Conservation (phyloP, 2,329 filamentous ascomycete genomes). For the Simplicillium sp. region DNA sequence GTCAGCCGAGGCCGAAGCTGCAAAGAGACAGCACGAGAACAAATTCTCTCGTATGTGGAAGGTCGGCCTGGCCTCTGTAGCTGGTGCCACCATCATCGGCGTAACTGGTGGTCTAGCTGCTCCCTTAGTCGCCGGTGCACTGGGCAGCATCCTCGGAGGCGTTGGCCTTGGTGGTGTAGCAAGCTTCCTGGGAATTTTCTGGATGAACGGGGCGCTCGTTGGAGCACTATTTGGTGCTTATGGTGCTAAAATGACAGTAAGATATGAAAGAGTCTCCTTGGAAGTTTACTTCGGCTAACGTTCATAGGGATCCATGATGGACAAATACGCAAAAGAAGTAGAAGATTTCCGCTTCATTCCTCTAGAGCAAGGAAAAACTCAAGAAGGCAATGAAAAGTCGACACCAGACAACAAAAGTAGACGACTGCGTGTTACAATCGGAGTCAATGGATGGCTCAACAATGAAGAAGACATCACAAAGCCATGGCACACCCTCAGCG, state of each 20-base stretch:
- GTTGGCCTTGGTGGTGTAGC: slow-evolving; percentile 79
- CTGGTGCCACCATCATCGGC: slow-evolving; percentile 82
- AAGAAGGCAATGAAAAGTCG: slow-evolving; percentile 19
- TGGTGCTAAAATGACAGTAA: slow-evolving; percentile 61
- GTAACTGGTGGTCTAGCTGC: slow-evolving; percentile 87
- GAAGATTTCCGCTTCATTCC: slow-evolving; percentile 76
- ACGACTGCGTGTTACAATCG: slow-evolving; percentile 71
- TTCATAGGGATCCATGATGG: slow-evolving; percentile 67
- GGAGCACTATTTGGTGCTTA: slow-evolving; percentile 85
- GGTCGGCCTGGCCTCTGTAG: slow-evolving; percentile 79
- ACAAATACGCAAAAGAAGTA: slow-evolving; percentile 78
- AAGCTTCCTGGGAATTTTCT: slow-evolving; percentile 76
- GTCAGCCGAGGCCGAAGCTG: slow-evolving; percentile 66
- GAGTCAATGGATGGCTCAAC: slow-evolving; percentile 79
- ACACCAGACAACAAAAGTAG: slow-evolving; percentile 15
- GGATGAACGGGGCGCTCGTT: slow-evolving; percentile 76
- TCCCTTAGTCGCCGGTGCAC: slow-evolving; percentile 74
- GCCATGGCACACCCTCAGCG: slow-evolving; percentile 69
- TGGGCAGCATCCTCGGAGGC: slow-evolving; percentile 77
- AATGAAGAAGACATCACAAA: slow-evolving; percentile 64
- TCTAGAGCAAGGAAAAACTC: slow-evolving; percentile 36
- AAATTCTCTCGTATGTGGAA: slow-evolving; percentile 73
- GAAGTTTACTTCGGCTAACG: background rate
- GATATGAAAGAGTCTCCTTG: slow-evolving; percentile 5
- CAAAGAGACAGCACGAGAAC: slow-evolving; percentile 63